Conservation (phyloP, 108 stramenopile species). For the Bacterosira constricta region DNA sequence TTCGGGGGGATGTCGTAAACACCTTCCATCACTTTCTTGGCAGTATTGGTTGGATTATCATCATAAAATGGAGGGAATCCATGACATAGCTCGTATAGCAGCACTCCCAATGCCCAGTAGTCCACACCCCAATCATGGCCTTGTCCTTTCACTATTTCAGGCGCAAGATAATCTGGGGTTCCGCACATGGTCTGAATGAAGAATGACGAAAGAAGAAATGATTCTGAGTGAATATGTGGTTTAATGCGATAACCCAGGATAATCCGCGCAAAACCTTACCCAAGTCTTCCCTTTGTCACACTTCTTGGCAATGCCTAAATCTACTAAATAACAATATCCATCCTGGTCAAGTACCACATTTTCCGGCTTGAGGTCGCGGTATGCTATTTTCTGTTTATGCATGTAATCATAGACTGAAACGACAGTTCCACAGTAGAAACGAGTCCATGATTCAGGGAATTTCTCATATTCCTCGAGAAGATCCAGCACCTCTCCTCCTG, state of each 20-base stretch:
- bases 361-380: conserved; percentile 79
- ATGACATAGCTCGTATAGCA: conserved; percentile 64
- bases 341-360: conserved; percentile 65
- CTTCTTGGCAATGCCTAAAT: conserved; percentile 70
- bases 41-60: conserved; percentile 43
- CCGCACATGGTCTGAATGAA: conserved; percentile 75
- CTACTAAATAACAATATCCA: conserved; percentile 62
- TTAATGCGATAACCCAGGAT: too few species aligned
- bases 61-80: conserved; percentile 61
- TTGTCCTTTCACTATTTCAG: conserved; percentile 54
- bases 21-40: conserved; percentile 47
- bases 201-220: too few species aligned
- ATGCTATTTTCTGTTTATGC: conserved; percentile 55
- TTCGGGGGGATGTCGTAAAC: conserved; percentile 33
- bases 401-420: conserved; percentile 51
- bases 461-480: conserved; percentile 15
- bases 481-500: conserved; percentile 61
- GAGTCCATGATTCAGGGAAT: conserved; percentile 47
- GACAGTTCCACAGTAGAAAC: conserved; percentile 51
- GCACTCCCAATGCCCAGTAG: conserved; percentile 67
- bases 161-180: too few species aligned
- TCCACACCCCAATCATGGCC: conserved; percentile 66
- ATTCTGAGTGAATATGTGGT: too few species aligned
- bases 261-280: too few species aligned
- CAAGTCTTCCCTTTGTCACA: conserved; percentile 44